These are phyloP conservation scores for Fragilariopsis cylindrus DNA, from an alignment of 108 stramenopile species.

Conservation along the genomic window DNA sequence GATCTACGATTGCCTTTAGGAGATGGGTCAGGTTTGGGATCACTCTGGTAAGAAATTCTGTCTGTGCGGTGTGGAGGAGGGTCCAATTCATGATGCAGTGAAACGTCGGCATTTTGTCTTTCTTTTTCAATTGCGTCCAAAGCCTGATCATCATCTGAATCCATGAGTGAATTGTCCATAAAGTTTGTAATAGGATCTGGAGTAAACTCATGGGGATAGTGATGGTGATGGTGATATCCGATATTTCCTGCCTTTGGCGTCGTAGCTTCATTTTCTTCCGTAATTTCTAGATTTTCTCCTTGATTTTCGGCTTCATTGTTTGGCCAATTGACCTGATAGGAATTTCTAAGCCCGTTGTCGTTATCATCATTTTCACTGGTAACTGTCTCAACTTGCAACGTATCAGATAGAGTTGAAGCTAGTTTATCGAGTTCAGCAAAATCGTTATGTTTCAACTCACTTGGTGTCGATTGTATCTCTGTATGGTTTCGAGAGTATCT, in stretches of 20 bases:
- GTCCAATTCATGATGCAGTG: background rate
- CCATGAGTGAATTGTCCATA: constrained; percentile 4
- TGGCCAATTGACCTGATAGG: constrained; percentile 6
- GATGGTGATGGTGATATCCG: no score
- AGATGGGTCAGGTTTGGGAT: background rate
- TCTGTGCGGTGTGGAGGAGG: no score
- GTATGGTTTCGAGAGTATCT: no score
- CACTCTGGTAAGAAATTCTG: background rate
- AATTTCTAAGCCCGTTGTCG: background rate
- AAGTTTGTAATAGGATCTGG: background rate
- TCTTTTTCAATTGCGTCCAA: constrained; percentile 13
- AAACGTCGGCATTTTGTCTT: constrained; percentile 2
- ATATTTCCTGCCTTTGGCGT: background rate
- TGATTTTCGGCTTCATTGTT: background rate
- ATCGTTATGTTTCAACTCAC: background rate
- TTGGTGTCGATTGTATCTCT: background rate
- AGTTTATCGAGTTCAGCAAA: background rate
- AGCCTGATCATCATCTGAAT: background rate
- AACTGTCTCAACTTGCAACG: constrained; percentile 7
- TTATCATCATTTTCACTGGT: background rate
- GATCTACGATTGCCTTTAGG: background rate
- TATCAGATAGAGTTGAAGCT: constrained; percentile 9
- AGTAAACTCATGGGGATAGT: background rate
- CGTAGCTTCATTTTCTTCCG: background rate
- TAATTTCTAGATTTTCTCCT: background rate